Evolutionary conservation across 2,329 filamentous ascomycete genomes (phyloP).

Genomic region (Colletotrichum eremochloae): DNA sequence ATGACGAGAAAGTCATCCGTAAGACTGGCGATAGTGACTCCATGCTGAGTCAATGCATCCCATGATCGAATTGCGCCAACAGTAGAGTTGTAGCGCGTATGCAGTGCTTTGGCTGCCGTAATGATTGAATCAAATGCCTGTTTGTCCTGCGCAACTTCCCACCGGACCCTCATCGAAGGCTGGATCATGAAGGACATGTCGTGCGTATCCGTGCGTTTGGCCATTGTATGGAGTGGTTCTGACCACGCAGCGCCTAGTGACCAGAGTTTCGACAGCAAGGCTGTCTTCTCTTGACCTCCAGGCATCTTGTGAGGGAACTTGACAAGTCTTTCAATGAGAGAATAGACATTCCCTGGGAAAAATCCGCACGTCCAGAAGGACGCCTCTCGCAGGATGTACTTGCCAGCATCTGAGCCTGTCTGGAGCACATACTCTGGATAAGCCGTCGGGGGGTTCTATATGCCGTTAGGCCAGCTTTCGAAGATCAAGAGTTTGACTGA

Average conservation of each 20-base stretch:
- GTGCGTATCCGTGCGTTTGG: slow-evolving; percentile 62
- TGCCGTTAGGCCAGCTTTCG: neutral
- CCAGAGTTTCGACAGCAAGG: slow-evolving; percentile 46
- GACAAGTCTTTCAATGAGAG: slow-evolving; percentile 50
- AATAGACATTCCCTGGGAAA: slow-evolving; percentile 55
- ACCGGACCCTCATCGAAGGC: slow-evolving; percentile 61
- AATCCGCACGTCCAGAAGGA: slow-evolving; percentile 55
- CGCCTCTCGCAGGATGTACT: slow-evolving; percentile 40
- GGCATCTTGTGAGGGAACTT: slow-evolving; percentile 49
- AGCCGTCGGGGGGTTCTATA: slow-evolving; percentile 39
- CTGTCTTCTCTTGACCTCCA: slow-evolving; percentile 19
- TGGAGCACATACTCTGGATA: slow-evolving; percentile 45
- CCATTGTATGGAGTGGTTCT: slow-evolving; percentile 52
- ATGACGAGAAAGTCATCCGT: slow-evolving; percentile 56
- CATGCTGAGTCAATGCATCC: slow-evolving; percentile 54
- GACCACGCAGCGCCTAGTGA: slow-evolving; percentile 50
- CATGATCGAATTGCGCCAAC: slow-evolving; percentile 64
- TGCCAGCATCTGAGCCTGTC: slow-evolving; percentile 40
- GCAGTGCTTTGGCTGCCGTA: slow-evolving; percentile 59
- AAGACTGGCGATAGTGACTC: slow-evolving; percentile 49
- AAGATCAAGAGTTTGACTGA: slow-evolving; percentile 1
- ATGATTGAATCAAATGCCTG: slow-evolving; percentile 56
- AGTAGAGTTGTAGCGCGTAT: slow-evolving; percentile 56
- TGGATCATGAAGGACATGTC: slow-evolving; percentile 68
- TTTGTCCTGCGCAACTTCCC: slow-evolving; percentile 58